Percentiles rank a stretch among this genome's conserved stretches.
Conservation (phyloP, 768 basidiomycete species). For the Tylopilus vinaceipallidus region DNA sequence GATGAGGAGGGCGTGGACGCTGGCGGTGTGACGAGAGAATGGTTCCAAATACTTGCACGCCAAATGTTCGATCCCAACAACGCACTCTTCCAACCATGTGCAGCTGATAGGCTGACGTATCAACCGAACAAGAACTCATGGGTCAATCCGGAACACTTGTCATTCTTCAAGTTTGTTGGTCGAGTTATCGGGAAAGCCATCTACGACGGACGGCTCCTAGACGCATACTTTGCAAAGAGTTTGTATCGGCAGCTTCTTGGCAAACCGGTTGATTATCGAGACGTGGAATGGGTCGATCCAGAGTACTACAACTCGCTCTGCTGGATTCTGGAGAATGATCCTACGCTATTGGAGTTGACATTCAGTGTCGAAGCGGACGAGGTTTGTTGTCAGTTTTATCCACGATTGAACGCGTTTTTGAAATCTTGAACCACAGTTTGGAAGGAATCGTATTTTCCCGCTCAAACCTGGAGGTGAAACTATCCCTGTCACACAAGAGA, state of each 20-base stretch:
- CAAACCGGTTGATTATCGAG: conserved; percentile 91
- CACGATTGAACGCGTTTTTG: not conserved
- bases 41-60: conserved; percentile 96
- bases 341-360: conserved; percentile 78
- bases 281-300: conserved; percentile 97
- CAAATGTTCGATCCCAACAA: conserved; percentile 99
- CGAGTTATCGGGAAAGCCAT: conserved; percentile 98
- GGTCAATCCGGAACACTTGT: conserved; percentile 93
- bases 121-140: conserved; percentile 93
- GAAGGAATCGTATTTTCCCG: conserved; percentile 82
- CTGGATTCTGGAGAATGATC: conserved; percentile 98
- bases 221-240: conserved; percentile 97
- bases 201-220: conserved; percentile 91
- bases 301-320: conserved; percentile 97
- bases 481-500: conserved; percentile 91
- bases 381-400: conserved; percentile 34
- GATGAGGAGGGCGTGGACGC: conserved; percentile 99
- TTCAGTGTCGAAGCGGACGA: conserved; percentile 97
- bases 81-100: conserved; percentile 96
- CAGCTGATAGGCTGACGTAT: conserved; percentile 91
- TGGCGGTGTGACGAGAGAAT: conserved; percentile 95
- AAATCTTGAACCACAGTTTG: conserved; percentile 57
- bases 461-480: conserved; percentile 84
- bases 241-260: conserved; percentile 93
- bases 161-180: conserved; percentile 99